These are phyloP conservation scores for Neoboletus brunneissimus DNA, from an alignment of 768 basidiomycete genomes.

Conservation along the genomic window DNA sequence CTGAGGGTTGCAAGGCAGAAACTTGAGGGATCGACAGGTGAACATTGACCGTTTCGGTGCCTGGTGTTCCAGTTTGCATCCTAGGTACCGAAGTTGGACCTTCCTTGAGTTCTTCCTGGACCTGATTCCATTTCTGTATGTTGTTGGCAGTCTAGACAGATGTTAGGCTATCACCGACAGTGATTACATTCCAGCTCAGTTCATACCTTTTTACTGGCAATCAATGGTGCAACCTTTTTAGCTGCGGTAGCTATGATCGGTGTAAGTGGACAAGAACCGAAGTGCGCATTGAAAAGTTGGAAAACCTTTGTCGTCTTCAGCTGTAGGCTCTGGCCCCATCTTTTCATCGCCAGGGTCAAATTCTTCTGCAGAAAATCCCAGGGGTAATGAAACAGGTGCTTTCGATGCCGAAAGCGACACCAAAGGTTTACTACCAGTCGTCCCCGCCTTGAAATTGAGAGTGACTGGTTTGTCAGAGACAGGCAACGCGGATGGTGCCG, in stretches of 20 bases:
- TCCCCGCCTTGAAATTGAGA: constrained; percentile 60
- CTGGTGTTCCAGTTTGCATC: constrained; percentile 8
- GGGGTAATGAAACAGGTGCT: constrained; percentile 40
- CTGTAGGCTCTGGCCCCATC: constrained; percentile 40
- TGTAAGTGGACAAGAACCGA: constrained; percentile 10
- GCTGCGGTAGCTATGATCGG: constrained; percentile 40
- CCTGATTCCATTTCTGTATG: constrained; percentile 96
- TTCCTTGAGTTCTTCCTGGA: constrained; percentile 80
- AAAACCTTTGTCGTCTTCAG: constrained; percentile 47
- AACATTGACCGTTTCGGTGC: constrained; percentile 1
- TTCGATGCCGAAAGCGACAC: constrained; percentile 28
- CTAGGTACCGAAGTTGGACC: constrained; percentile 30
- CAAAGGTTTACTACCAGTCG: constrained; percentile 18
- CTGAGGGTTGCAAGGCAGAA: constrained; percentile 10
- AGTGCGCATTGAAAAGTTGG: not conserved
- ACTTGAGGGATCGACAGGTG: constrained; percentile 7
- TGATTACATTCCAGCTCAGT: not conserved
- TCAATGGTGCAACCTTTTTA: constrained; percentile 77
- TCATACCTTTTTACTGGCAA: constrained; percentile 80
- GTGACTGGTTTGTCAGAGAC: constrained; percentile 81
- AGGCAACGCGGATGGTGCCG: constrained; percentile 65
- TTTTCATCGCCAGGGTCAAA: constrained; percentile 40
- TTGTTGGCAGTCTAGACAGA: constrained; percentile 71
- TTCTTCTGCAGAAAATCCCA: constrained; percentile 73
- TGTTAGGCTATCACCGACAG: not conserved